Percentiles rank a stretch among this genome's conserved stretches.
phyloP scores from a whole-genome alignment of 2,329 filamentous ascomycete species.

The Chaetomium olivaceum region DNA sequence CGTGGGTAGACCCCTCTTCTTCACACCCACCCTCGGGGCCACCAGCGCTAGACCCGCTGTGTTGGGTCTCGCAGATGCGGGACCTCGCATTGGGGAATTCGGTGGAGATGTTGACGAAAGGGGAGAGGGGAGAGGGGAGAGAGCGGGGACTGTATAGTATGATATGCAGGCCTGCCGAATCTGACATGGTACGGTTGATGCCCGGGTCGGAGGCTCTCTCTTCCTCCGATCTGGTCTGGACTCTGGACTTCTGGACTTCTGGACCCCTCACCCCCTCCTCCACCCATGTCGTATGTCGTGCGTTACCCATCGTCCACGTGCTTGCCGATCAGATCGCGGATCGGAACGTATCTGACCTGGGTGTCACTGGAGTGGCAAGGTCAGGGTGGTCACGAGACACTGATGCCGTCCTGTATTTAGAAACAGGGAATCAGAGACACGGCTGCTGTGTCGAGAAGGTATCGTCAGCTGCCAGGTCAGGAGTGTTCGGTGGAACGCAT shows the following conservation, averaged over 20 bases:
- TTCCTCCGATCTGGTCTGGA: neutral
- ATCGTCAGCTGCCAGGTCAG: neutral
- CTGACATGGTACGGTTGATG: neutral
- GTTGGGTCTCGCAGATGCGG: constrained; percentile 23
- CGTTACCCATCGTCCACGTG: constrained; percentile 1
- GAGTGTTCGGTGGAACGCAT: neutral
- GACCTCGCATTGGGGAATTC: constrained; percentile 6
- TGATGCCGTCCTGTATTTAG: neutral
- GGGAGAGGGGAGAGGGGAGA: neutral
- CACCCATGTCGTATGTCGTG: constrained; percentile 3
- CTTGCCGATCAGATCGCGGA: constrained; percentile 6
- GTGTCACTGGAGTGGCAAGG: neutral
- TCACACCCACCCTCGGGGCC: constrained; percentile 4
- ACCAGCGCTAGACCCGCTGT: constrained; percentile 10
- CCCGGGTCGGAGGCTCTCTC: neutral
- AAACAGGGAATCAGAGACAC: neutral
- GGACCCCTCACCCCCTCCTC: neutral
- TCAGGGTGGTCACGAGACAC: neutral
- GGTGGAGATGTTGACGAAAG: neutral
- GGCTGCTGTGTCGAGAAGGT: neutral
- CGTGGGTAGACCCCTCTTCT: constrained; percentile 4
- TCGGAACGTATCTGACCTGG: neutral
- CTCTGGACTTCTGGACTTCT: too few relatives aligned
- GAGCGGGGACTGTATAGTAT: neutral
- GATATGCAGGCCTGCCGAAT: constrained; percentile 10